phyloP scores from a whole-genome alignment of 768 basidiomycete species.

The Auriscalpium vulgare region DNA sequence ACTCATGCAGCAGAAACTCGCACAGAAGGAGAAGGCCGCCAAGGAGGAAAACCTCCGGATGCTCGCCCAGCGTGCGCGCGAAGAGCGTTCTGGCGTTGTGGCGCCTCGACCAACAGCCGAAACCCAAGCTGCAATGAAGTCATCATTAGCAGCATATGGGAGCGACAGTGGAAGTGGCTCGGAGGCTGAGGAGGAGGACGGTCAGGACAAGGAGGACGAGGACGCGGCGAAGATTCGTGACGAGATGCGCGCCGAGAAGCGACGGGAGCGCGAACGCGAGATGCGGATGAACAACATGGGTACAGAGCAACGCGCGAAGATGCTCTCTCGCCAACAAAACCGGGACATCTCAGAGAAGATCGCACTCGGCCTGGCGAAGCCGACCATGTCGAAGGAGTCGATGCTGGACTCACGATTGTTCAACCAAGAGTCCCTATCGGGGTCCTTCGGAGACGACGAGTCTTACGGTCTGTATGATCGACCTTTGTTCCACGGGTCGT shows the following conservation, averaged over 20 bases:
- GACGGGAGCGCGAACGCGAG: slow-evolving; percentile 90
- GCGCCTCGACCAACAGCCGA: slow-evolving; percentile 60
- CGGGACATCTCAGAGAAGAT: slow-evolving; percentile 99
- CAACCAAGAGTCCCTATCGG: slow-evolving; percentile 86
- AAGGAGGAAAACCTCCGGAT: slow-evolving; percentile 95
- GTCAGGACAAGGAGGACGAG: slow-evolving; percentile 48
- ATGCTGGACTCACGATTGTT: slow-evolving; percentile 97
- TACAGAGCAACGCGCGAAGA: slow-evolving; percentile 89
- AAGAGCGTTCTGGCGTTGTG: slow-evolving; percentile 78
- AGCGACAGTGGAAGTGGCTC: slow-evolving; percentile 64
- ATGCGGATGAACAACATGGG: slow-evolving; percentile 99
- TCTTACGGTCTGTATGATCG: slow-evolving; percentile 92
- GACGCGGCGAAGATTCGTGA: slow-evolving; percentile 84
- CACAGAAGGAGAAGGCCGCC: slow-evolving; percentile 93
- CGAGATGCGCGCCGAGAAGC: slow-evolving; percentile 85
- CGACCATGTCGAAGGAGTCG: slow-evolving; percentile 90
- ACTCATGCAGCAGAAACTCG: slow-evolving; percentile 98
- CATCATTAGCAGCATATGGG: slow-evolving; percentile 78
- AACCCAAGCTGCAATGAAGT: slow-evolving; percentile 62
- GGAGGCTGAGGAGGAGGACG: slow-evolving; percentile 43
- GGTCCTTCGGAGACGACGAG: slow-evolving; percentile 84
- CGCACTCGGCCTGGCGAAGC: slow-evolving; percentile 95
- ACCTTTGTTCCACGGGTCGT: slow-evolving; percentile 92
- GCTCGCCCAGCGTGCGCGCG: slow-evolving; percentile 91
- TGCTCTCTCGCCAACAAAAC: slow-evolving; percentile 92